These are phyloP conservation scores for Lentinula boryana DNA, from an alignment of 768 basidiomycete species.

Conservation along the genomic window DNA sequence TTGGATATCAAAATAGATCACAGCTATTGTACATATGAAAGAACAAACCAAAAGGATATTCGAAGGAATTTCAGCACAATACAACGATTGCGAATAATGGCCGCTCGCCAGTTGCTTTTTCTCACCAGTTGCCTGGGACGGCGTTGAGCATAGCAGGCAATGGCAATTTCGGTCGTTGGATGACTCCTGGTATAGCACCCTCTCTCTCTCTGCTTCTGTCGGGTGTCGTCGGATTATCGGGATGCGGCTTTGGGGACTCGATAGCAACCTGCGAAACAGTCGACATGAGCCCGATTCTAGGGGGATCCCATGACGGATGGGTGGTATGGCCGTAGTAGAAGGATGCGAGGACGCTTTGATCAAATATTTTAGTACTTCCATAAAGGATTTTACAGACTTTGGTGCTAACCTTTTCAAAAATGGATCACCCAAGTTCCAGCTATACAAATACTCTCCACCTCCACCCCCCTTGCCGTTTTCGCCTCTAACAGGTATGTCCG, in stretches of 20 bases:
- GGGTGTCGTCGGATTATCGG: background rate
- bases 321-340: constrained; percentile 72
- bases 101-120: too few relatives aligned
- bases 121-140: background rate
- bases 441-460: constrained; percentile 56
- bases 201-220: background rate
- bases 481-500: constrained; percentile 48
- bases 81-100: too few relatives aligned
- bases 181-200: background rate
- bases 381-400: too few relatives aligned
- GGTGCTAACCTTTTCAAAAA: constrained; percentile 60
- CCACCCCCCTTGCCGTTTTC: constrained; percentile 6
- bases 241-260: background rate
- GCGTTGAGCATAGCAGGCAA: background rate
- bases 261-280: constrained; percentile 34
- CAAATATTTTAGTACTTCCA: background rate
- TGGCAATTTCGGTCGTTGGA: background rate
- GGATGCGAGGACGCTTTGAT: constrained; percentile 50
- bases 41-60: too few relatives aligned
- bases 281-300: constrained; percentile 66
- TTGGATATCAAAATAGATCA: too few relatives aligned
- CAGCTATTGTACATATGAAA: too few relatives aligned
- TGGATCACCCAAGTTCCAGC: constrained; percentile 74
- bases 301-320: constrained; percentile 60
- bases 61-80: too few relatives aligned